Percentiles rank a stretch among this genome's conserved stretches.
Evolutionary conservation across 345 rosid species (phyloP).

Genomic region (Mangifera indica): DNA sequence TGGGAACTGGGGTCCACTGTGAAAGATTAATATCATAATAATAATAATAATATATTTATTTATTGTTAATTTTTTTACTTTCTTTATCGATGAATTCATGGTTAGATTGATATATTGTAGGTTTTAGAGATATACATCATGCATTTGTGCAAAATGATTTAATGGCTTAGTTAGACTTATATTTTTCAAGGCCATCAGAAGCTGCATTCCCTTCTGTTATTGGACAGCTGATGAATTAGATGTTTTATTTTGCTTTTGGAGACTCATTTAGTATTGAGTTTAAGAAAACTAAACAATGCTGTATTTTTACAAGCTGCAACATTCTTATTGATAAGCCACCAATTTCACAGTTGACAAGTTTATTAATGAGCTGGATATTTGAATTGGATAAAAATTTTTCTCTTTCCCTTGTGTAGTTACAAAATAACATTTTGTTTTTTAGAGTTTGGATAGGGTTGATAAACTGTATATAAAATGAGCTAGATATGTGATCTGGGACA

Average conservation of each 20-base stretch:
- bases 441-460: neutral
- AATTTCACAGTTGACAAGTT: neutral
- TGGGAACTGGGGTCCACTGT: neutral
- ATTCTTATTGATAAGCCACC: neutral
- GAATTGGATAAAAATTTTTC: neutral
- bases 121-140: neutral
- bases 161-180: neutral
- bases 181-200: neutral
- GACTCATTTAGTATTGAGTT: neutral
- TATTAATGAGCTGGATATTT: neutral
- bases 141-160: neutral
- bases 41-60: no score
- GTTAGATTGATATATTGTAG: neutral
- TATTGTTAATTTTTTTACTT: neutral
- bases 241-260: neutral
- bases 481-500: neutral
- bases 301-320: neutral
- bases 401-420: no score
- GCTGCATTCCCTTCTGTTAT: neutral
- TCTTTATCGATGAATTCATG: neutral
- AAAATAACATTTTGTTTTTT: no score
- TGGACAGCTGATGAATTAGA: neutral
- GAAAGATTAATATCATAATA: neutral
- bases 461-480: no score
- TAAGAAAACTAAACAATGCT: neutral